Conservation (phyloP, 139 green algal genomes). For the Coelastrella sp. region DNA sequence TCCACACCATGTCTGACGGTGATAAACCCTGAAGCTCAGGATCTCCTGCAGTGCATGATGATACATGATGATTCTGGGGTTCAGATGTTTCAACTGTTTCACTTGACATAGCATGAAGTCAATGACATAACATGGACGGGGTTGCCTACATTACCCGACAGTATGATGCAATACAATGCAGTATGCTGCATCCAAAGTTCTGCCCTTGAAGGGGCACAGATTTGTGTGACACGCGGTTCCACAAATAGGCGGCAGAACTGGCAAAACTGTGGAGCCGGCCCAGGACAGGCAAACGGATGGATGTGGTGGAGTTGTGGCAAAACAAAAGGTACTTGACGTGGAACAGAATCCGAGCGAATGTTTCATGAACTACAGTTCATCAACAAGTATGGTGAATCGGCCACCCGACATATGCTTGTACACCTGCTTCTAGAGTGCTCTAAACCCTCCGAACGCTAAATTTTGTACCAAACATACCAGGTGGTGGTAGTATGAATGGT, state of each 20-base stretch:
- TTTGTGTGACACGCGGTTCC: not conserved
- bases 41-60: too few relatives aligned
- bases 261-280: too few relatives aligned
- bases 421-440: too few relatives aligned
- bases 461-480: not conserved
- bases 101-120: too few relatives aligned
- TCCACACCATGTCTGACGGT: conserved; percentile 60
- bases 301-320: too few relatives aligned
- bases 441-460: not conserved
- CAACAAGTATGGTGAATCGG: too few relatives aligned
- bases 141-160: not conserved
- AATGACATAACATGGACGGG: not conserved
- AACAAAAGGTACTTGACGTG: too few relatives aligned
- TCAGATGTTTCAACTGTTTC: too few relatives aligned
- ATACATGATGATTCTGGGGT: too few relatives aligned
- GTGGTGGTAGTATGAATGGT: conserved; percentile 50
- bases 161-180: not conserved
- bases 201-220: not conserved
- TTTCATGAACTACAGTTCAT: too few relatives aligned
- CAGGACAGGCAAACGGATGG: too few relatives aligned
- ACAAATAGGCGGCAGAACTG: not conserved
- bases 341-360: too few relatives aligned
- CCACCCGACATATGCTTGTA: not conserved
- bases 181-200: not conserved
- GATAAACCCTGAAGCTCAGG: not conserved